phyloP scores from a whole-genome alignment of 805 yeast species.

The Danielia reshetovae region DNA sequence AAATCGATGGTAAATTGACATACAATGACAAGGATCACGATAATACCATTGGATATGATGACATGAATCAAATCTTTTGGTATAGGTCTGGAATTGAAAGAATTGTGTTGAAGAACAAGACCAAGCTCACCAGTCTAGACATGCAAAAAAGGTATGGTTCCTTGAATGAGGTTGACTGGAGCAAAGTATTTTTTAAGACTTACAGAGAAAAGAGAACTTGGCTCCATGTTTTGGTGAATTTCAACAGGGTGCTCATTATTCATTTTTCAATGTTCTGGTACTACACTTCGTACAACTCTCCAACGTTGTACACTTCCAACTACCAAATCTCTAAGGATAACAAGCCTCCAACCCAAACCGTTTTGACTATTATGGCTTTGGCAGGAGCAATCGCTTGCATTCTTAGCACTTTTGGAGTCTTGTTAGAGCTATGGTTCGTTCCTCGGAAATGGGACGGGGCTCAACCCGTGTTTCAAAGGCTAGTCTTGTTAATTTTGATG shows the following conservation, averaged over 20 bases:
- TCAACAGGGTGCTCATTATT: constrained; percentile 69
- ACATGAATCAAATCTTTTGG: constrained; percentile 87
- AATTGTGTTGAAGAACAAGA: constrained; percentile 43
- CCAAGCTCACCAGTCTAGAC: constrained; percentile 49
- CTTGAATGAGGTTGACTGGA: constrained; percentile 61
- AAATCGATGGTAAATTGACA: constrained; percentile 40
- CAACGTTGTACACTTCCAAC: constrained; percentile 58
- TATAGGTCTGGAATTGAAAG: constrained; percentile 63
- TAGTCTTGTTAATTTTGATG: constrained; percentile 38
- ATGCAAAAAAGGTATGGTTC: constrained; percentile 52
- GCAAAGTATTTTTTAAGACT: constrained; percentile 77
- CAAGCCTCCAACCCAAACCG: constrained; percentile 56
- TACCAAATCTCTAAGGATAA: constrained; percentile 53
- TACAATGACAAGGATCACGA: constrained; percentile 61
- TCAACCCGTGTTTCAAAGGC: constrained; percentile 49
- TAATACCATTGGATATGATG: constrained; percentile 79
- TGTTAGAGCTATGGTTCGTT: constrained; percentile 58
- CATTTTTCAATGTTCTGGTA: constrained; percentile 77
- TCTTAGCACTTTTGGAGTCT: constrained; percentile 52
- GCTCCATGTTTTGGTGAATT: constrained; percentile 92
- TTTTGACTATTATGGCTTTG: constrained; percentile 55
- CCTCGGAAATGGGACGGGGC: constrained; percentile 77
- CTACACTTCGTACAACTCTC: constrained; percentile 64
- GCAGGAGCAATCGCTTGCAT: constrained; percentile 61
- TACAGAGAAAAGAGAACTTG: constrained; percentile 95